Percentiles rank a stretch among this genome's conserved stretches.
Conservation (phyloP, 768 basidiomycete species). For the Heimioporus sp. region DNA sequence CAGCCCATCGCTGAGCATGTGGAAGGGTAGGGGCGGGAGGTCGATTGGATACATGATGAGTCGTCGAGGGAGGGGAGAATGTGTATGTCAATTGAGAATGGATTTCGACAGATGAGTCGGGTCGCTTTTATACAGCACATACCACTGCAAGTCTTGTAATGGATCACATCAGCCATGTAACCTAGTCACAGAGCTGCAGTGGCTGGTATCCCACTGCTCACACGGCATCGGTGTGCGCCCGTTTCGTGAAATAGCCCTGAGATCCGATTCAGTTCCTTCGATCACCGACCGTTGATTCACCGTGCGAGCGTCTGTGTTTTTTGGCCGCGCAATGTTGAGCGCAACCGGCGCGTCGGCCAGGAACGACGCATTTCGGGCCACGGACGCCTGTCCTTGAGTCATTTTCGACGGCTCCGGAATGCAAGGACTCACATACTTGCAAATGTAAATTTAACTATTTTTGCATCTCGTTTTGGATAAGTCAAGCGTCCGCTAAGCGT, state of each 20-base stretch:
- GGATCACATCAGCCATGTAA: constrained; percentile 32
- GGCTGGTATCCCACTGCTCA: constrained; percentile 27
- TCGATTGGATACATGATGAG: constrained; percentile 29
- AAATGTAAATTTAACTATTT: constrained; percentile 10
- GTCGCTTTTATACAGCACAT: constrained; percentile 31
- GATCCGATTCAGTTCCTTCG: constrained; percentile 21
- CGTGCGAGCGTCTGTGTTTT: constrained; percentile 20
- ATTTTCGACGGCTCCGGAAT: constrained; percentile 5
- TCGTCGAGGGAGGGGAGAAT: constrained; percentile 1
- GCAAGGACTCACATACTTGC: constrained; percentile 1
- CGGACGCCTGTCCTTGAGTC: constrained; percentile 10
- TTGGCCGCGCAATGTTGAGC: constrained; percentile 14
- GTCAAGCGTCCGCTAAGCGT: constrained; percentile 12
- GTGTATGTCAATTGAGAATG: constrained; percentile 7
- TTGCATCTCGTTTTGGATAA: constrained; percentile 4
- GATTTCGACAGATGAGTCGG: not conserved
- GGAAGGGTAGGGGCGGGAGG: constrained; percentile 53
- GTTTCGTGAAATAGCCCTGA: constrained; percentile 20
- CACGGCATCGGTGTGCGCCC: constrained; percentile 28
- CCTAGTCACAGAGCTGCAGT: constrained; percentile 32
- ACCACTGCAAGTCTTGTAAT: constrained; percentile 28
- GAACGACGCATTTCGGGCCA: constrained; percentile 16
- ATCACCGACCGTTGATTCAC: constrained; percentile 21
- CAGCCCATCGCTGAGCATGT: constrained; percentile 47
- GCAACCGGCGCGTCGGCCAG: constrained; percentile 14